Evolutionary conservation across 1,139 yeast species (phyloP).

Genomic region (Kluyveromyces sp.): DNA sequence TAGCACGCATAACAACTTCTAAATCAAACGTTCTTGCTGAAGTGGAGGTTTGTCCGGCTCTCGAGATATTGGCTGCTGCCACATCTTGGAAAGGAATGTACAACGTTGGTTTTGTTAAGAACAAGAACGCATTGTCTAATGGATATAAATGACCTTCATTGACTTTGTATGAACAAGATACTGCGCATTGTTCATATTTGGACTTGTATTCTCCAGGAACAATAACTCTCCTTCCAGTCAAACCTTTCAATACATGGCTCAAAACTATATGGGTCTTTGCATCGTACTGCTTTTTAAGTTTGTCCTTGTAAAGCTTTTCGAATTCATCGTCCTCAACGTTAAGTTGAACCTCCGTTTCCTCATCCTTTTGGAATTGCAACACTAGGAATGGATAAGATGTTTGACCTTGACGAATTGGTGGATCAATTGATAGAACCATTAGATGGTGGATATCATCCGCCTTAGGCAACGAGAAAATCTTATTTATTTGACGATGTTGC

Average conservation of each 20-base stretch:
- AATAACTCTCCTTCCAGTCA: conserved; percentile 77
- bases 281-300: conserved; percentile 64
- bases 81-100: conserved; percentile 85
- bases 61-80: conserved; percentile 67
- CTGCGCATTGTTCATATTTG: conserved; percentile 69
- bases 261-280: conserved; percentile 85
- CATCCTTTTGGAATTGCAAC: conserved; percentile 81
- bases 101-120: conserved; percentile 90
- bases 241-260: conserved; percentile 82
- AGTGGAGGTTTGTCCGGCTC: conserved; percentile 76
- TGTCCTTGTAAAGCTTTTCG: conserved; percentile 66
- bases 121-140: conserved; percentile 81
- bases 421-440: conserved; percentile 84
- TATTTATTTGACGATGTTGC: conserved; percentile 82
- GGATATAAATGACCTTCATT: conserved; percentile 91
- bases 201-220: conserved; percentile 83
- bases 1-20: conserved; percentile 63
- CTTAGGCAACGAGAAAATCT: conserved; percentile 86
- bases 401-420: conserved; percentile 92
- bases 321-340: conserved; percentile 80
- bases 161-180: conserved; percentile 88
- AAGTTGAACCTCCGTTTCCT: conserved; percentile 84
- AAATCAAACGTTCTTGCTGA: conserved; percentile 90
- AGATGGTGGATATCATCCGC: conserved; percentile 90
- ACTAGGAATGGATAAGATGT: conserved; percentile 91